Evolutionary conservation across 2,329 filamentous ascomycete species (phyloP).

Genomic region (Rugonectria rugulosa): DNA sequence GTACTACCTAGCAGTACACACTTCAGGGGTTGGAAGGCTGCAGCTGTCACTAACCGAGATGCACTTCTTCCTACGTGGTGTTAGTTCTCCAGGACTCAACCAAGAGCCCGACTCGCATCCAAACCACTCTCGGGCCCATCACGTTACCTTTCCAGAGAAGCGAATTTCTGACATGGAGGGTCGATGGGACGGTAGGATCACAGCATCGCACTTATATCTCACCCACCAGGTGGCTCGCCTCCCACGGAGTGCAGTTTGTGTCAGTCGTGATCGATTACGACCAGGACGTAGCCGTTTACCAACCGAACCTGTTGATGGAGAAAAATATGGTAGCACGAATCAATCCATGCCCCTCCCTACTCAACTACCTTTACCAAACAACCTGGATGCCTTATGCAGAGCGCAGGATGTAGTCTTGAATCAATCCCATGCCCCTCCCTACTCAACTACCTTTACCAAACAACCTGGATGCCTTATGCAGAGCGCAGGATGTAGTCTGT

Average conservation of each 20-base stretch:
- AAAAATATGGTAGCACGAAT: too few relatives aligned
- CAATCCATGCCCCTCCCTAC: too few relatives aligned
- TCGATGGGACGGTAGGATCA: background rate
- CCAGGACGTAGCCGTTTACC: too few relatives aligned
- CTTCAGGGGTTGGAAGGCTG: background rate
- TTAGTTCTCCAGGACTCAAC: constrained; percentile 8
- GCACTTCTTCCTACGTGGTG: background rate
- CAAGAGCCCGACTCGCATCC: background rate
- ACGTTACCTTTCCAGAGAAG: constrained; percentile 7
- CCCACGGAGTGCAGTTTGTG: background rate
- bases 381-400: constrained; percentile 7
- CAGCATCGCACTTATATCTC: constrained; percentile 2
- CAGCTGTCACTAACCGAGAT: constrained; percentile 12
- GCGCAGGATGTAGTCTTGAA: constrained; percentile 4
- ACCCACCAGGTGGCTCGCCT: background rate
- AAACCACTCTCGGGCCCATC: constrained; percentile 3
- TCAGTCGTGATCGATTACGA: background rate
- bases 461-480: constrained; percentile 8
- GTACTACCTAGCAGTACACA: too few relatives aligned
- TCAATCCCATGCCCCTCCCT: too few relatives aligned
- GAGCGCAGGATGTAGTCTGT: constrained; percentile 6
- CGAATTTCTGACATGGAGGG: background rate
- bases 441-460: too few relatives aligned
- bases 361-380: too few relatives aligned
- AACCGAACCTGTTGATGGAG: too few relatives aligned